Evolutionary conservation across 208 protist genomes (phyloP).

Genomic region (Phytomonas sp.): DNA sequence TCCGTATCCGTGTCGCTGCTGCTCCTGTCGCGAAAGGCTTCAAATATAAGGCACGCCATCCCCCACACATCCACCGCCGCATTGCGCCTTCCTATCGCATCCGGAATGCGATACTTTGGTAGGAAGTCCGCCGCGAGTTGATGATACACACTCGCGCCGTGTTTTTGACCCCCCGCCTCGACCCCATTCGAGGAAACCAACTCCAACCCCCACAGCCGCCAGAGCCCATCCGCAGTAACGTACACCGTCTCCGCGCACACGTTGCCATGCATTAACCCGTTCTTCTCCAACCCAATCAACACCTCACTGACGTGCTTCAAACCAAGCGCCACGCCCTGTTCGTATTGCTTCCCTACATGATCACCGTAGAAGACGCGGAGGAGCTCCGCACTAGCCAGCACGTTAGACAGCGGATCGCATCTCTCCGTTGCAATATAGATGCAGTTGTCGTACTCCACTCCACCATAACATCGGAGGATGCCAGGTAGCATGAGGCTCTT

Average conservation of each 20-base stretch:
- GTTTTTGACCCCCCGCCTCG: background rate
- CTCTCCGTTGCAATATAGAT: slow-evolving; percentile 81
- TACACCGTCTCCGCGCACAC: slow-evolving; percentile 59
- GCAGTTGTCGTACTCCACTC: slow-evolving; percentile 52
- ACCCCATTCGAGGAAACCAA: slow-evolving; percentile 12
- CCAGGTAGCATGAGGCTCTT: slow-evolving; percentile 75
- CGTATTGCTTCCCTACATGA: slow-evolving; percentile 5
- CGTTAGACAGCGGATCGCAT: slow-evolving; percentile 41
- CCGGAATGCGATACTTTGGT: slow-evolving; percentile 29
- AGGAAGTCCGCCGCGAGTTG: slow-evolving; percentile 19
- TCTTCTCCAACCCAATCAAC: slow-evolving; percentile 57
- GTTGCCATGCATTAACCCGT: slow-evolving; percentile 77
- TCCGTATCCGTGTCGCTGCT: slow-evolving; percentile 11
- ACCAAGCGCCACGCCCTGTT: slow-evolving; percentile 44
- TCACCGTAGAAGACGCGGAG: slow-evolving; percentile 21
- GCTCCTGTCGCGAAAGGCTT: slow-evolving; percentile 33
- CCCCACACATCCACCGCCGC: slow-evolving; percentile 70
- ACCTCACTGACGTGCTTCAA: slow-evolving; percentile 38
- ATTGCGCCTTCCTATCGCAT: slow-evolving; percentile 13
- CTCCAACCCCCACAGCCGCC: slow-evolving; percentile 79
- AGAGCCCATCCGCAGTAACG: slow-evolving; percentile 55
- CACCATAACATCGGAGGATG: slow-evolving; percentile 61
- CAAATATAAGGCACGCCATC: slow-evolving; percentile 65
- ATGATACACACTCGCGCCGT: background rate
- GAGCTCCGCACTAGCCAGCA: slow-evolving; percentile 23